These are phyloP conservation scores for Petunia hybrid DNA, from an alignment of 305 asterid genomes.

Conservation along the genomic window DNA sequence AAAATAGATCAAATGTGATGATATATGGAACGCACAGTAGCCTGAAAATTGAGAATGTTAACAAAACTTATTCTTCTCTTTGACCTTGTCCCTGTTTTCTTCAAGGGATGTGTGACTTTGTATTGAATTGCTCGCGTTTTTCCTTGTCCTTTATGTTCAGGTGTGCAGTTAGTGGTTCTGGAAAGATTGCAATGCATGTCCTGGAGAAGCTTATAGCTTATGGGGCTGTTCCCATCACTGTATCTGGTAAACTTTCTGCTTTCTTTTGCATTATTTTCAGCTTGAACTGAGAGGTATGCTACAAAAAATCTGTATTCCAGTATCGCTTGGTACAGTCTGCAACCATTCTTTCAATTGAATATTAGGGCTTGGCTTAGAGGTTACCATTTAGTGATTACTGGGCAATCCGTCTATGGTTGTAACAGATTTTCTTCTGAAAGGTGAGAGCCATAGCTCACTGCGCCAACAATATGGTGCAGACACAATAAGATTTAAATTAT, in stretches of 20 bases:
- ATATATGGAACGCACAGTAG: background rate
- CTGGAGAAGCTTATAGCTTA: slow-evolving; percentile 94
- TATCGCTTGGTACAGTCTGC: background rate
- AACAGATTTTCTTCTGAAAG: slow-evolving; percentile 32
- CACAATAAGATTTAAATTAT: slow-evolving; percentile 14
- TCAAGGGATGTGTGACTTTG: slow-evolving; percentile 26
- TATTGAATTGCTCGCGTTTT: slow-evolving; percentile 27
- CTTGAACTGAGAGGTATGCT: slow-evolving; percentile 17
- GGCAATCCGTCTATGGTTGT: slow-evolving; percentile 17
- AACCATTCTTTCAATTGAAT: slow-evolving; percentile 4
- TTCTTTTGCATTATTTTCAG: slow-evolving; percentile 13
- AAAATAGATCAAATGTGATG: background rate
- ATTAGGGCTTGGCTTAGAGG: slow-evolving; percentile 23
- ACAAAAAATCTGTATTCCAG: background rate
- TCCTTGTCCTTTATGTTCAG: slow-evolving; percentile 51
- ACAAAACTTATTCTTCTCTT: background rate
- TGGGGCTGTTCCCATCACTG: slow-evolving; percentile 93
- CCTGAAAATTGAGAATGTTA: slow-evolving; percentile 11
- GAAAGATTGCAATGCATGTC: slow-evolving; percentile 98
- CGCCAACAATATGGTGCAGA: slow-evolving; percentile 16
- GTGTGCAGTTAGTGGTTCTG: slow-evolving; percentile 98
- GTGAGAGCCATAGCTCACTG: background rate
- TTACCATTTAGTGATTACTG: slow-evolving; percentile 6
- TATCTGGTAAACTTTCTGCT: slow-evolving; percentile 65
- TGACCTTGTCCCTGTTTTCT: slow-evolving; percentile 18